Conservation (phyloP, 768 basidiomycete genomes). For the Pisolithus tinctorius region DNA sequence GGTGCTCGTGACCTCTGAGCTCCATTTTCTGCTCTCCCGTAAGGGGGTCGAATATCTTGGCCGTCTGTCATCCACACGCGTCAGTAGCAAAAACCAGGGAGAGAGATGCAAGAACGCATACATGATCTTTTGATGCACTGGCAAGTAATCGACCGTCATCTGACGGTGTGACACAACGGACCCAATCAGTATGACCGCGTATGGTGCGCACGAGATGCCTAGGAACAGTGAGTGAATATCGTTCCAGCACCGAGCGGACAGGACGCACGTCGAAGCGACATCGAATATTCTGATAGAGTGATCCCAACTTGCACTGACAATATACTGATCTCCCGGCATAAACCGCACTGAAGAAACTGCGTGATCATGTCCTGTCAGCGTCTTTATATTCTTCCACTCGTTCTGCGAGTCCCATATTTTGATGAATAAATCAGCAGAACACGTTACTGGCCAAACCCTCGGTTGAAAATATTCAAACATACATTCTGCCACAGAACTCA, state of each 20-base stretch:
- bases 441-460: conserved; percentile 32
- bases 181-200: conserved; percentile 78
- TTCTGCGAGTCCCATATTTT: conserved; percentile 89
- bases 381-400: conserved; percentile 86
- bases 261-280: conserved; percentile 72
- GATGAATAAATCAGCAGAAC: conserved; percentile 84
- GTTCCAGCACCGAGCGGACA: conserved; percentile 1
- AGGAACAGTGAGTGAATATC: conserved; percentile 11
- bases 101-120: conserved; percentile 27
- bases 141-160: conserved; percentile 69
- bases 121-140: conserved; percentile 86
- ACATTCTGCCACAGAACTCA: conserved; percentile 26
- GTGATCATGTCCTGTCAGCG: conserved; percentile 87
- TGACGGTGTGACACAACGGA: conserved; percentile 59
- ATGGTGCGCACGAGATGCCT: conserved; percentile 76
- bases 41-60: conserved; percentile 66
- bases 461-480: conserved; percentile 2
- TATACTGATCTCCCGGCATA: conserved; percentile 74
- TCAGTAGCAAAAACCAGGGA: not conserved
- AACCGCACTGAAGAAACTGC: conserved; percentile 83
- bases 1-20: conserved; percentile 82
- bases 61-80: conserved; percentile 44
- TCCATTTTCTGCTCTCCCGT: conserved; percentile 77
- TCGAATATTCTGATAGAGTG: conserved; percentile 83
- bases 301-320: conserved; percentile 86